Conservation (phyloP, 2,329 filamentous ascomycete genomes). For the Penicillium sclerotiorum region DNA sequence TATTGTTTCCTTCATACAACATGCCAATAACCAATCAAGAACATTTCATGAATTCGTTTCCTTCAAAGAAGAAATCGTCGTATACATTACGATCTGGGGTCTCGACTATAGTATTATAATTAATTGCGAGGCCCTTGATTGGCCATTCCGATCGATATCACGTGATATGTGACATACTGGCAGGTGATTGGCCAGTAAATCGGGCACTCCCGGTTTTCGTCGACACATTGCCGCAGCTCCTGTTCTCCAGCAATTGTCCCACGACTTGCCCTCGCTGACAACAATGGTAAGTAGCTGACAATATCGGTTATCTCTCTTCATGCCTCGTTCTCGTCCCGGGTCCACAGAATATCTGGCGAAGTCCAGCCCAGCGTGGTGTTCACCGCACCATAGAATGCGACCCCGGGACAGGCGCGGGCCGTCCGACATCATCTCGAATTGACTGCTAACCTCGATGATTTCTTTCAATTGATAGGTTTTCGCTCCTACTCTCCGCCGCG, state of each 20-base stretch:
- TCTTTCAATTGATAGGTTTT: constrained; percentile 27
- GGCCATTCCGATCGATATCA: constrained; percentile 23
- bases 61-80: too few species aligned
- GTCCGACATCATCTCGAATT: constrained; percentile 2
- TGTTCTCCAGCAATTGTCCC: constrained; percentile 29
- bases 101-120: background rate
- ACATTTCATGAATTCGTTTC: background rate
- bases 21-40: background rate
- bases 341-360: too few species aligned
- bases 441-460: constrained; percentile 24
- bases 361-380: too few species aligned
- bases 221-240: constrained; percentile 28
- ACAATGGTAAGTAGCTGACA: constrained; percentile 35
- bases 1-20: constrained; percentile 5
- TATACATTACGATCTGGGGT: background rate
- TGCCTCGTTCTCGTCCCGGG: too few species aligned
- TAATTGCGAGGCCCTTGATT: constrained; percentile 26
- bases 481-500: constrained; percentile 38
- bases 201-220: constrained; percentile 41
- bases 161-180: constrained; percentile 8
- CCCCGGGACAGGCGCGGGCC: constrained; percentile 16
- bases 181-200: constrained; percentile 10
- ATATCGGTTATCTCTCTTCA: background rate
- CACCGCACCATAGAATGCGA: constrained; percentile 11
- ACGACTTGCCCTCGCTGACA: constrained; percentile 27